Base-by-base conservation (phyloP, 2,329 filamentous ascomycete genomes). In the Claviceps humidiphila region DNA sequence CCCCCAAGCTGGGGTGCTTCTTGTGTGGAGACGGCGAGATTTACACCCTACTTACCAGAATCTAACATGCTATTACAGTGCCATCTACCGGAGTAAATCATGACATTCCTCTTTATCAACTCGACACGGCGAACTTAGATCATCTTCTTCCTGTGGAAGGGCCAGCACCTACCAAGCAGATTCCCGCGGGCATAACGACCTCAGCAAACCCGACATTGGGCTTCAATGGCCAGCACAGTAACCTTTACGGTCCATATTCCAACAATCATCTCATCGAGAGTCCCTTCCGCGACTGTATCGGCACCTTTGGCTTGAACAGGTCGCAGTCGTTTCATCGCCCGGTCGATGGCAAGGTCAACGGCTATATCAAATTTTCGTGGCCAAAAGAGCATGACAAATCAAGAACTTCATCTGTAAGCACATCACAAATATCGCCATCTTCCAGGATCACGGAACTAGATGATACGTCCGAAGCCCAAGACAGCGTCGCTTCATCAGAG, bases 311-410 rank as follows among this genome's bases (percentile, higher is more conserved):
- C 20, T 52, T 57, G 20, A 56, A 54, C 1, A 34, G 47, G 4
- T 30, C 48, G 4, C 62, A 59, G 44, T 62, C 58, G 2, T 69
- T 64, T 51, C 11, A 44, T 42, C 62, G 66, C 5, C 67, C 67
- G 1, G 39, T 56, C 2, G 63, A 65, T 42, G 67, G 67, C 16
- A 60, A 60, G 44, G 64, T 69, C 37, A 68, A 69, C 48, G 65
- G 66, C 2, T 69, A 69, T 54, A 61, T 69, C 53, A 69, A 69
- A 51, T 67, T 69, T 47, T 60, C 64, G 48, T 69, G 66, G 66
- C 62, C 63, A n/a, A 49, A 59, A 44, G 55, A 55, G 42, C 47
- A 34, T 30, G 34, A 37, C 6, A 46, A 43, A 5, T 47, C 49
- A 5, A 49, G 37, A 13, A 22, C 17, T 14, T 43, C 51, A 1